Conservation (phyloP, 2,329 filamentous ascomycete genomes). For the Colletotrichum lini region DNA sequence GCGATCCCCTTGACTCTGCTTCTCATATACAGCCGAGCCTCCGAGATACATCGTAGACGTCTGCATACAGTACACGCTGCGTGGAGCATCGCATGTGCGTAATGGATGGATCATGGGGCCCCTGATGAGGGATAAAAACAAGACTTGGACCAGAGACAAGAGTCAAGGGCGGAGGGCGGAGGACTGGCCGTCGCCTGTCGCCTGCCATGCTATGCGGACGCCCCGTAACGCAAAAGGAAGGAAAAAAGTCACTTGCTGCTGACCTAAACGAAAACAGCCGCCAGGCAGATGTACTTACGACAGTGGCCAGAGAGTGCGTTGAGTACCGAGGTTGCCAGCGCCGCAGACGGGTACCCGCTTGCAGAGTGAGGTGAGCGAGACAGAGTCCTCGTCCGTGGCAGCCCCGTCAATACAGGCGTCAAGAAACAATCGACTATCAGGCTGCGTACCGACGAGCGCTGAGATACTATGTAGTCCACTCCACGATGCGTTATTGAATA, state of each 20-base stretch:
- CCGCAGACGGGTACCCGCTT: not conserved
- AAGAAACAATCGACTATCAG: not conserved
- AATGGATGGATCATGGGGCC: not conserved
- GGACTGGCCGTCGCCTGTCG: not conserved
- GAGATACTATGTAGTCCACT: not conserved
- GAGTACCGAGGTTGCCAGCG: not conserved
- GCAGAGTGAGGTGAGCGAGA: not conserved
- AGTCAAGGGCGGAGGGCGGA: constrained; percentile 28
- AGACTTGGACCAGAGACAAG: constrained; percentile 11
- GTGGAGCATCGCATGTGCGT: not conserved
- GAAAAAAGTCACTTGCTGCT: not conserved
- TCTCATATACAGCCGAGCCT: not conserved
- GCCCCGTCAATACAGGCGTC: not conserved
- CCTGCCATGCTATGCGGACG: constrained; percentile 6
- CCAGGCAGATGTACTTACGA: not conserved
- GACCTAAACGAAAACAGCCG: not conserved
- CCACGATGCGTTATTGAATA: not conserved
- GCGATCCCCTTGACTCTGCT: not conserved
- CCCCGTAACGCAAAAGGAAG: not conserved
- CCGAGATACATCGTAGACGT: not conserved
- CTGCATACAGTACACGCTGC: not conserved
- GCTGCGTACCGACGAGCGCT: not conserved
- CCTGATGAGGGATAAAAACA: constrained; percentile 18
- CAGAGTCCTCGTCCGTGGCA: not conserved
- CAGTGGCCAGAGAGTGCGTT: not conserved